Evolutionary conservation across 2,329 filamentous ascomycete species (phyloP).

Genomic region (Neoarthrinium moseri): DNA sequence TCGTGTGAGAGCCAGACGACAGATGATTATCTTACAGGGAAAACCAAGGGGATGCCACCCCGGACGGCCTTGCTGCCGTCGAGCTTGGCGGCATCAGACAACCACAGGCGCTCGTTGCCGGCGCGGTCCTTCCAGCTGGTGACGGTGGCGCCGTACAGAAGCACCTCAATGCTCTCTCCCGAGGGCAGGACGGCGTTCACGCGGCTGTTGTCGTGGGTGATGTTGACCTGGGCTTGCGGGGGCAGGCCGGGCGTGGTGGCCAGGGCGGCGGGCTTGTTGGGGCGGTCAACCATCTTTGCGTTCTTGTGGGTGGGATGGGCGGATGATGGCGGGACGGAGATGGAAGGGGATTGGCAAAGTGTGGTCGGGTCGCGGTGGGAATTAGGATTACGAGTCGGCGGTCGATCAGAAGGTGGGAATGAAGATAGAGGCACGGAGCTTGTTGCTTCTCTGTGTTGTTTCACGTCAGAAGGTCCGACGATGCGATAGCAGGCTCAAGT

Average conservation of each 20-base stretch:
- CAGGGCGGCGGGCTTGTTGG: constrained; percentile 78
- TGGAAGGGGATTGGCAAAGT: neutral
- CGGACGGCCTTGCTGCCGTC: constrained; percentile 89
- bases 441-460: too few relatives aligned
- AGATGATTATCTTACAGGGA: constrained; percentile 64
- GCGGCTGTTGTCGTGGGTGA: constrained; percentile 67
- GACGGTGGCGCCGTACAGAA: constrained; percentile 91
- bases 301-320: neutral
- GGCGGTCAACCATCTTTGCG: constrained; percentile 70
- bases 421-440: neutral
- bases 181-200: constrained; percentile 81
- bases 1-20: too few relatives aligned
- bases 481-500: too few relatives aligned
- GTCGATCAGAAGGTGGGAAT: neutral
- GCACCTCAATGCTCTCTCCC: constrained; percentile 80
- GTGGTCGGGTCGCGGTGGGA: neutral
- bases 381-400: neutral
- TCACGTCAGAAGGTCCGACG: too few relatives aligned
- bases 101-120: constrained; percentile 80
- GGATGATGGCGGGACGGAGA: neutral
- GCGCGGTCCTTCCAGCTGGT: constrained; percentile 85
- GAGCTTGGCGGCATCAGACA: constrained; percentile 76
- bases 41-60: constrained; percentile 89
- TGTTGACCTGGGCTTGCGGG: constrained; percentile 73
- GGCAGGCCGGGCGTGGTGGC: constrained; percentile 71